Percentiles rank a stretch among this genome's conserved stretches.
Conservation (phyloP, 805 yeast species). For the Yamadazyma insecticola region DNA sequence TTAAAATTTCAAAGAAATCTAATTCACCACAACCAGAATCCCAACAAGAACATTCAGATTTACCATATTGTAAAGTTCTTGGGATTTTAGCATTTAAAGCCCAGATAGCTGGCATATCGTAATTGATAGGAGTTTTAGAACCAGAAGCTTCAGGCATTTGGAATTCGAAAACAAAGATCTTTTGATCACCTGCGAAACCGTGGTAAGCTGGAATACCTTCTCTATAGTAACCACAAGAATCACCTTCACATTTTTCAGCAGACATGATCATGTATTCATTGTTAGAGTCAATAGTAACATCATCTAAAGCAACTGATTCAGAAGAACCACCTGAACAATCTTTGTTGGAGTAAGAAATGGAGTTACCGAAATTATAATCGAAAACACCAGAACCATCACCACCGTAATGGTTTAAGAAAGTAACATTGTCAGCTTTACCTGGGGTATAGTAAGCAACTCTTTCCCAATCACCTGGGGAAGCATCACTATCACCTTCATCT, state of each 20-base stretch:
- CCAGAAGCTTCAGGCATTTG: constrained; percentile 74
- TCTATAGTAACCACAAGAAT: constrained; percentile 81
- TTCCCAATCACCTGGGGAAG: constrained; percentile 57
- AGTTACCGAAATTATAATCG: constrained; percentile 85
- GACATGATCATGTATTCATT: constrained; percentile 81
- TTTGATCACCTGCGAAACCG: constrained; percentile 81
- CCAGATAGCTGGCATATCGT: constrained; percentile 99
- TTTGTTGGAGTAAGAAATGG: constrained; percentile 76
- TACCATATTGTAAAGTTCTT: constrained; percentile 93
- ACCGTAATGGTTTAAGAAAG: constrained; percentile 85
- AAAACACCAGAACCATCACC: constrained; percentile 88
- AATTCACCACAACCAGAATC: constrained; percentile 91
- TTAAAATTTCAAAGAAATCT: constrained; percentile 86
- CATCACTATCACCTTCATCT: constrained; percentile 30
- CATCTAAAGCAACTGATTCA: constrained; percentile 61
- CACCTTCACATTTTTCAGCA: constrained; percentile 51
- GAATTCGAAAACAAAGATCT: constrained; percentile 91
- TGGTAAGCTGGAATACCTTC: constrained; percentile 86
- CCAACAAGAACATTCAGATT: constrained; percentile 90
- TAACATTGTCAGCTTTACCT: constrained; percentile 65
- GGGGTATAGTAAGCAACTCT: constrained; percentile 74
- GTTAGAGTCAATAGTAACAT: constrained; percentile 66
- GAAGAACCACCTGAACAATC: constrained; percentile 76
- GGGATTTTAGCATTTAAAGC: constrained; percentile 92
- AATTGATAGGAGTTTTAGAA: constrained; percentile 47